These are phyloP conservation scores for Penicillium psychrosexuale DNA, from an alignment of 2,329 filamentous ascomycete species.

Conservation along the genomic window DNA sequence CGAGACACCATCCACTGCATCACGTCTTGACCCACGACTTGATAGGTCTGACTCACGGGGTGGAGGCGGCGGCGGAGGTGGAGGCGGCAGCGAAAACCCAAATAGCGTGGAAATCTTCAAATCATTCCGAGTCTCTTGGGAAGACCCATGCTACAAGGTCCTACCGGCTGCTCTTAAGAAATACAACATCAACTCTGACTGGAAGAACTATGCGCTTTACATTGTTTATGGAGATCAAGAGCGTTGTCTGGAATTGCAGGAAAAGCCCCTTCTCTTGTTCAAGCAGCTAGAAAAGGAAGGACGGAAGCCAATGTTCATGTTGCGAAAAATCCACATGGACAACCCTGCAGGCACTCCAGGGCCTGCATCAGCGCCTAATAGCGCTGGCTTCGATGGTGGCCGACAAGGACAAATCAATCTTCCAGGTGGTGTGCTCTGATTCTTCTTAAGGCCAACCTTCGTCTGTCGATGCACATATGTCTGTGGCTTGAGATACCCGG, in stretches of 20 bases:
- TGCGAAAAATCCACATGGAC: conserved; percentile 62
- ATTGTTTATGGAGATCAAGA: conserved; percentile 99
- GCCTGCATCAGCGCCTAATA: conserved; percentile 29
- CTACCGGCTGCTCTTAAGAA: conserved; percentile 93
- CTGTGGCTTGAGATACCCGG: conserved; percentile 15
- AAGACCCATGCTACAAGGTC: conserved; percentile 96
- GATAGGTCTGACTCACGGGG: conserved; percentile 29
- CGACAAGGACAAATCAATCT: conserved; percentile 33
- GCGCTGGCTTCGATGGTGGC: conserved; percentile 29
- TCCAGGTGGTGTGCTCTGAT: conserved; percentile 33
- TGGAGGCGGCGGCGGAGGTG: conserved; percentile 22
- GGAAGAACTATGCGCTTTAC: conserved; percentile 95
- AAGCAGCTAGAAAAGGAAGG: conserved; percentile 97
- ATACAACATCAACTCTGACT: conserved; percentile 97
- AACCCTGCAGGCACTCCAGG: conserved; percentile 21
- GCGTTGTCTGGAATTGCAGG: conserved; percentile 83
- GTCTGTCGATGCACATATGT: conserved; percentile 7
- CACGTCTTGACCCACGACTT: conserved; percentile 11
- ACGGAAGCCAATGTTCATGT: conserved; percentile 99
- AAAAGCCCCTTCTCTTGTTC: conserved; percentile 92
- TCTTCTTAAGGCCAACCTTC: not conserved
- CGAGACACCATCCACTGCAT: conserved; percentile 29
- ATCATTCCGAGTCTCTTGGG: conserved; percentile 95
- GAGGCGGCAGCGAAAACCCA: conserved; percentile 18
- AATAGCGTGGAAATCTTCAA: conserved; percentile 90